Evolutionary conservation across 106 monocot species (phyloP), one percentile per base, ranked within the genome.

Genomic region (Dendrobium chrysotoxum): DNA sequence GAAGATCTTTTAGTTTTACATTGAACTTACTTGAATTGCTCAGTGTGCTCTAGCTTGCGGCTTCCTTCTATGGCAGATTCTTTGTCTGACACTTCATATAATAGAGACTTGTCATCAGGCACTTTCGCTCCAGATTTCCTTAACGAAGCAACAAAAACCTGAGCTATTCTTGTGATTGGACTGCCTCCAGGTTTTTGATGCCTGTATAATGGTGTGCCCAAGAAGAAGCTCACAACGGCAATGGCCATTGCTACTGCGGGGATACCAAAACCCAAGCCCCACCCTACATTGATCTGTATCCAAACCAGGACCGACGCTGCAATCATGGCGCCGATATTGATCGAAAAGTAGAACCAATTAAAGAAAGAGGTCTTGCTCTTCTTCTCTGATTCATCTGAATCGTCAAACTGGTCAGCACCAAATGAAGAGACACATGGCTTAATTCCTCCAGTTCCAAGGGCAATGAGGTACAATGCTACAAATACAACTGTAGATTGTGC

Each of bases 321-420:
- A 65, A 88, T 47, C 10, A 88, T 53, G 5, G 88, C 83, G 2
- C 88, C 88, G 15, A 88, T 76, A 44, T 88, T 88, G 78, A 88
- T 88, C 20, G 88, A 81, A 45, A 88, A 86, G 54, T 88, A 88
- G 81, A 88, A 88, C 88, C 88, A 88, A 74, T 88, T 88, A 81
- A 88, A 88, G 81, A 88, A 88, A 13, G 86, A 86, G 39, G 83
- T 84, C 89, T 89, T 89, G 79, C 81, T 83, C 53, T 79, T 84
- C 81, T 84, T 86, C 81, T 89, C 89, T 5, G 64, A 70, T 54
- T 83, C 79, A 79, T 86, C 89, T 4, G 79, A 72, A 20, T 89
- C 89, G 65, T 89, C 89, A 53, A 89, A 89, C 47, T 89, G 89
- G 76, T 89, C 89, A 4, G 88, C 88, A 17, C 88, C 88, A 50